A percentile compares a stretch with the other conserved stretches of the same genome.
phyloP scores from a whole-genome alignment of 1,284 basidiomycete genomes.

The Vanrija pseudolonga region DNA sequence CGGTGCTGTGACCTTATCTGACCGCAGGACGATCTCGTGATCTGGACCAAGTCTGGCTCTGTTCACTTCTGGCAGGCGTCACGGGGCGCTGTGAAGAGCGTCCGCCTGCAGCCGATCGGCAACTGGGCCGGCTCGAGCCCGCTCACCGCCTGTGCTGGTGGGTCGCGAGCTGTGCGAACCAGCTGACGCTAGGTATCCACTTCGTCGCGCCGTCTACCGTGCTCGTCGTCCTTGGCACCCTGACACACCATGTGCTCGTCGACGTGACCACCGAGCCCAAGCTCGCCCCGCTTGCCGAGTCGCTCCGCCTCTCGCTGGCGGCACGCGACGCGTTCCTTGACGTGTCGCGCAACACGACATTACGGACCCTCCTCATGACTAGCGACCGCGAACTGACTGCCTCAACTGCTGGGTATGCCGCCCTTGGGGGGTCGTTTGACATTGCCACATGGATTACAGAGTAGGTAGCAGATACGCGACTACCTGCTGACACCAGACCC shows the following conservation, averaged over 20 bases:
- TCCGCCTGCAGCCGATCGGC: constrained; percentile 30
- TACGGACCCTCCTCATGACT: constrained; percentile 6
- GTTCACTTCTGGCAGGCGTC: constrained; percentile 24
- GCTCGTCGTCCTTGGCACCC: constrained; percentile 28
- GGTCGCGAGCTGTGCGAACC: constrained; percentile 1
- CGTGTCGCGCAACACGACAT: constrained; percentile 6
- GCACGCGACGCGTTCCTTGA: constrained; percentile 36
- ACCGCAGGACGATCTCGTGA: constrained; percentile 26
- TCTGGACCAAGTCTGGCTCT: constrained; percentile 37
- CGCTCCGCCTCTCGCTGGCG: constrained; percentile 22
- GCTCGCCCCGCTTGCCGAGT: constrained; percentile 20
- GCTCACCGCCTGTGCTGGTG: constrained; percentile 32
- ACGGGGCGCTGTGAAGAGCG: constrained; percentile 16
- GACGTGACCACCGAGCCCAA: constrained; percentile 22
- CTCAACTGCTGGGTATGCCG: constrained; percentile 23
- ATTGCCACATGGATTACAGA: constrained; percentile 31
- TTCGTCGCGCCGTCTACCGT: constrained; percentile 16
- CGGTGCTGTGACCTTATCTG: neutral
- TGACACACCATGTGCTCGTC: constrained; percentile 34
- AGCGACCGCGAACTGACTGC: constrained; percentile 15
- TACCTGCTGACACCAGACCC: constrained; percentile 7
- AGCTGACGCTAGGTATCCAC: constrained; percentile 26
- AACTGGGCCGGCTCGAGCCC: constrained; percentile 43
- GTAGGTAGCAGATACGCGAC: constrained; percentile 19
- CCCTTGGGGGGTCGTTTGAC: constrained; percentile 17